Conservation (phyloP, 495 filamentous ascomycete species). For the Xanthoparmelia taractica region DNA sequence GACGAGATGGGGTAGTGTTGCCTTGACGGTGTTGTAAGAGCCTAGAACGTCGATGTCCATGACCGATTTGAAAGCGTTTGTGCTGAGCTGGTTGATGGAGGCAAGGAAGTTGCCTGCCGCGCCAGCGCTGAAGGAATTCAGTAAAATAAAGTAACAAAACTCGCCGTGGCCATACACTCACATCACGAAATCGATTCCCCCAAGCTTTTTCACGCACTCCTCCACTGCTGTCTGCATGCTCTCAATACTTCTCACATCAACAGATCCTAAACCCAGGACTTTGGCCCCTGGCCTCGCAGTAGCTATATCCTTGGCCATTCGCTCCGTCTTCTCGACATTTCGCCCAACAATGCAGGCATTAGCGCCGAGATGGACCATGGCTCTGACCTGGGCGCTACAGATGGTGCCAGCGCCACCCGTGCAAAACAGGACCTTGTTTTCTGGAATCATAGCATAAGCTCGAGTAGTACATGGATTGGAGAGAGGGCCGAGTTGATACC, state of each 20-base stretch:
- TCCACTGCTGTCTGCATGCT: conserved; percentile 65
- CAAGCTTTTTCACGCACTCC: conserved; percentile 70
- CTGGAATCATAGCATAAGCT: conserved; percentile 34
- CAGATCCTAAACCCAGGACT: conserved; percentile 74
- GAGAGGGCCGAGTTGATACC: conserved; percentile 36
- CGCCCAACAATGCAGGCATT: conserved; percentile 91
- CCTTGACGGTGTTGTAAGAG: conserved; percentile 91
- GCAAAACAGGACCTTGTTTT: conserved; percentile 87
- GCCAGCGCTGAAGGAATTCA: conserved; percentile 56
- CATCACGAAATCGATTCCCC: conserved; percentile 90
- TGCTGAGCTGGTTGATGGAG: conserved; percentile 67
- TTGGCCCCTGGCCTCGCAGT: conserved; percentile 67
- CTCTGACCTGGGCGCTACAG: conserved; percentile 86
- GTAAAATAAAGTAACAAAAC: background rate
- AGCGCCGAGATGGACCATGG: conserved; percentile 81
- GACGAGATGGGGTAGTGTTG: conserved; percentile 69
- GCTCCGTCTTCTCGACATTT: conserved; percentile 81
- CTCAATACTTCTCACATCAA: conserved; percentile 74
- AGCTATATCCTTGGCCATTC: conserved; percentile 69
- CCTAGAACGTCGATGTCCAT: conserved; percentile 95
- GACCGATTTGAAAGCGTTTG: conserved; percentile 90
- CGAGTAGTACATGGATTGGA: background rate
- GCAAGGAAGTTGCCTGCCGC: conserved; percentile 96
- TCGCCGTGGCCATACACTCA: conserved; percentile 33
- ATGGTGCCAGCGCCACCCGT: conserved; percentile 93